These are phyloP conservation scores for Aureobasidium sp. DNA, from an alignment of 2,329 filamentous ascomycete genomes.

Conservation along the genomic window DNA sequence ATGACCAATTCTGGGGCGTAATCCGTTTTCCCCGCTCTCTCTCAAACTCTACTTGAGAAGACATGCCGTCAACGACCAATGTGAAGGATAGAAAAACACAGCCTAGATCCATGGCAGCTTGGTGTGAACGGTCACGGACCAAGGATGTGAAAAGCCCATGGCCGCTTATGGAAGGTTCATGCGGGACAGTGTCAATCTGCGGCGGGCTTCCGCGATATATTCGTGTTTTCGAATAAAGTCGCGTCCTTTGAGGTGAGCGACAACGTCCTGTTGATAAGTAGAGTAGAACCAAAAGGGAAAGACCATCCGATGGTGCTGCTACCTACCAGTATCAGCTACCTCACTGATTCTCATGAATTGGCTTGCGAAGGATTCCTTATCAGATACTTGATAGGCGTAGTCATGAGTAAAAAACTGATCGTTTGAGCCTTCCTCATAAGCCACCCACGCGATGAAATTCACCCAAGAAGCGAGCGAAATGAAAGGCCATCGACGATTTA, in stretches of 20 bases:
- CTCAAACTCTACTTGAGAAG: not conserved
- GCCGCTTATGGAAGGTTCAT: constrained; percentile 9
- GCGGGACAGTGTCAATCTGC: not conserved
- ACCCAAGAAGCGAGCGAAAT: too few relatives aligned
- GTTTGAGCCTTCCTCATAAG: too few relatives aligned
- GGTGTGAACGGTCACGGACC: constrained; percentile 7
- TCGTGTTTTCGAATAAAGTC: not conserved
- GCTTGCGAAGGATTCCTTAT: not conserved
- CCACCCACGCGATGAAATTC: too few relatives aligned
- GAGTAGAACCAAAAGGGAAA: constrained; percentile 1
- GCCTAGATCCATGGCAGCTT: not conserved
- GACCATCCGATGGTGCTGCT: not conserved
- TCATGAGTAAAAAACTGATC: not conserved
- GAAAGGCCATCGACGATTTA: too few relatives aligned
- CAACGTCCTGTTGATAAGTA: not conserved
- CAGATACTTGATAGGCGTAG: not conserved
- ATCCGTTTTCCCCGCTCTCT: constrained; percentile 1
- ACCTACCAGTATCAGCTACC: too few relatives aligned
- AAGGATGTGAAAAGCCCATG: not conserved
- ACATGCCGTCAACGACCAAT: constrained; percentile 1
- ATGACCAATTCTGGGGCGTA: constrained; percentile 13
- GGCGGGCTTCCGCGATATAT: not conserved
- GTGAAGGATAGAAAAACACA: not conserved
- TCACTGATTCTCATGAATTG: not conserved
- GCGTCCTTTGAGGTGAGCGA: not conserved